Conservation (phyloP, 2,329 filamentous ascomycete genomes). For the Neoscytalidium dimidiatum region DNA sequence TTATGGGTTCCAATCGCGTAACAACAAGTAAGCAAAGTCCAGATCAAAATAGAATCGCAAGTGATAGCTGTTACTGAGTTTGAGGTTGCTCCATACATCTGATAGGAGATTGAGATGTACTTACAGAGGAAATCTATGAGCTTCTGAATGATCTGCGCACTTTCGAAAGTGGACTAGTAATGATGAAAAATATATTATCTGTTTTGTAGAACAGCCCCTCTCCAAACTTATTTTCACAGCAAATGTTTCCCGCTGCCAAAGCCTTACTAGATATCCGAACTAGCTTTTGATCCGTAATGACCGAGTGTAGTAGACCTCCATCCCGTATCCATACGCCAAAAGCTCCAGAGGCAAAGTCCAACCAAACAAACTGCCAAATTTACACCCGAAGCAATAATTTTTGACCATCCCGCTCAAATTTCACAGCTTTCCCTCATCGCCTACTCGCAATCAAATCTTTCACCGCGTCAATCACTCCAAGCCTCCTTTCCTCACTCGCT, state of each 20-base stretch:
- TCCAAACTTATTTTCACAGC: no score
- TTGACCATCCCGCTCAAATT: background rate
- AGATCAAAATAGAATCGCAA: no score
- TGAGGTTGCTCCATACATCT: no score
- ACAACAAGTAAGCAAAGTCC: no score
- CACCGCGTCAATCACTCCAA: conserved; percentile 6
- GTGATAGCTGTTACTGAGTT: no score
- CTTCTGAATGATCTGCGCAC: no score
- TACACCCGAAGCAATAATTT: background rate
- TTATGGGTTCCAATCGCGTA: no score
- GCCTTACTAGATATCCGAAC: background rate
- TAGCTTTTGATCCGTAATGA: background rate
- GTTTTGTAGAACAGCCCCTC: no score
- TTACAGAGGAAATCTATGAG: no score
- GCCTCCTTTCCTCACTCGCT: background rate
- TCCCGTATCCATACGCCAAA: conserved; percentile 6
- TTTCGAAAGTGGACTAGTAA: no score
- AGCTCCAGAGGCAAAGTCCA: background rate
- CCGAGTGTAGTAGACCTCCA: conserved; percentile 7
- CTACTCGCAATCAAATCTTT: background rate
- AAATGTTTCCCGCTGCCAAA: background rate
- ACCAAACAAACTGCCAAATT: background rate
- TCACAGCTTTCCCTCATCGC: background rate
- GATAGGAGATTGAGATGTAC: no score
- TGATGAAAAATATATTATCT: no score